These are phyloP conservation scores for Penicillium verhagenii DNA, from an alignment of 495 filamentous ascomycete genomes.

Conservation along the genomic window DNA sequence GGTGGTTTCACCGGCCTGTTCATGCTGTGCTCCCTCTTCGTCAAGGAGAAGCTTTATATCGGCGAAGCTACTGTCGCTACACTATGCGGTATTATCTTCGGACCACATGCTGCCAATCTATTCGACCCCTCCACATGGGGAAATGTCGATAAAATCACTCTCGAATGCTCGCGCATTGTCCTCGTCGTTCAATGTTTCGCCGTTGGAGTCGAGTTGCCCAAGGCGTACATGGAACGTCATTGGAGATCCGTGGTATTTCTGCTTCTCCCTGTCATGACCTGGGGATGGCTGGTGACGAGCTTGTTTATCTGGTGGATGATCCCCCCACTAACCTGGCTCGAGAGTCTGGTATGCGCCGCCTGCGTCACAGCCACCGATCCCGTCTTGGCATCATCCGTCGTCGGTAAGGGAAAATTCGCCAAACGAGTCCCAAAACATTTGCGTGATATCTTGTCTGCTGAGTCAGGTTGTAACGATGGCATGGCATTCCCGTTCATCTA, in stretches of 20 bases:
- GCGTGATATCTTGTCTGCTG: conserved; percentile 90
- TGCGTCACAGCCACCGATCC: conserved; percentile 98
- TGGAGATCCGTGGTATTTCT: conserved; percentile 91
- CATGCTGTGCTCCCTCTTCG: conserved; percentile 96
- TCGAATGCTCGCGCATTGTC: conserved; percentile 96
- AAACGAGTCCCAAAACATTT: conserved; percentile 97
- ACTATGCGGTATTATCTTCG: conserved; percentile 94
- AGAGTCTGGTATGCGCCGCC: conserved; percentile 80
- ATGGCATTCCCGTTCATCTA: conserved; percentile 99
- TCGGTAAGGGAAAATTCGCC: conserved; percentile 98
- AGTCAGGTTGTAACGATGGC: conserved; percentile 99
- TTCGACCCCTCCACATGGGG: conserved; percentile 88
- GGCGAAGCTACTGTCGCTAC: conserved; percentile 98
- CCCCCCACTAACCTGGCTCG: conserved; percentile 75
- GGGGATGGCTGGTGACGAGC: conserved; percentile 91
- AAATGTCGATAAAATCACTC: conserved; percentile 89
- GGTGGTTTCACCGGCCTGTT: conserved; percentile 97
- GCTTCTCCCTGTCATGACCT: conserved; percentile 95
- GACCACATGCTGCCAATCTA: conserved; percentile 87
- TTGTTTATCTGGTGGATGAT: conserved; percentile 98
- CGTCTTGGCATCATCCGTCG: conserved; percentile 94
- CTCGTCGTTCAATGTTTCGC: conserved; percentile 99
- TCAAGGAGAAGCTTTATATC: conserved; percentile 98
- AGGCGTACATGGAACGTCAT: conserved; percentile 95
- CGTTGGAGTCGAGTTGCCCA: conserved; percentile 96